Conservation (phyloP, 805 yeast species). For the Starmera quercuum region DNA sequence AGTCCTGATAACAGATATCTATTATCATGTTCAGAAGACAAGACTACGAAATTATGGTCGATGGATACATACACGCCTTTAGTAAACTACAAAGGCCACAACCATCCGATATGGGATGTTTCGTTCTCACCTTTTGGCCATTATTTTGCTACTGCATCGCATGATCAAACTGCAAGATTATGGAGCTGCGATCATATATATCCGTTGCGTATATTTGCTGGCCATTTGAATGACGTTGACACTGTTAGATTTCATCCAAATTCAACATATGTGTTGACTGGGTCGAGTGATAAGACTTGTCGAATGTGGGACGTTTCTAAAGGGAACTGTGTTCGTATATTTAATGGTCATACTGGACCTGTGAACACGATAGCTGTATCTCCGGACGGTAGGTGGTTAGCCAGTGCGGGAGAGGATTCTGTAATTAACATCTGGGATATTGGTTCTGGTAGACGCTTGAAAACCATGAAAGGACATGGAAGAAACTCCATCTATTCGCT, state of each 20-base stretch:
- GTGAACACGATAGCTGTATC: constrained; percentile 80
- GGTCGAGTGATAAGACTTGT: constrained; percentile 90
- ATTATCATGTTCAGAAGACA: constrained; percentile 82
- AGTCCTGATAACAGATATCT: constrained; percentile 84
- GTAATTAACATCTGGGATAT: constrained; percentile 89
- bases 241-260: constrained; percentile 94
- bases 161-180: constrained; percentile 93
- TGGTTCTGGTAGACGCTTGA: constrained; percentile 82
- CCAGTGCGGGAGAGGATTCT: constrained; percentile 91
- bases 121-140: constrained; percentile 92
- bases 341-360: constrained; percentile 90
- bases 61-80: constrained; percentile 82
- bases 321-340: constrained; percentile 86
- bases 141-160: constrained; percentile 96
- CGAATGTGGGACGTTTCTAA: constrained; percentile 96
- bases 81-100: constrained; percentile 94
- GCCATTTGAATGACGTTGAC: constrained; percentile 94
- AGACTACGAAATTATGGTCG: constrained; percentile 90
- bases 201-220: constrained; percentile 93
- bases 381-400: constrained; percentile 96
- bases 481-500: constrained; percentile 77
- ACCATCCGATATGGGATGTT: constrained; percentile 97
- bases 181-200: constrained; percentile 99
- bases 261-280: constrained; percentile 89
- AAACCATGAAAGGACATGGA: constrained; percentile 94